Percentiles rank a stretch among this genome's conserved stretches.
Evolutionary conservation across 257 asterid species (phyloP).

Genomic region (Solanum virginianum): DNA sequence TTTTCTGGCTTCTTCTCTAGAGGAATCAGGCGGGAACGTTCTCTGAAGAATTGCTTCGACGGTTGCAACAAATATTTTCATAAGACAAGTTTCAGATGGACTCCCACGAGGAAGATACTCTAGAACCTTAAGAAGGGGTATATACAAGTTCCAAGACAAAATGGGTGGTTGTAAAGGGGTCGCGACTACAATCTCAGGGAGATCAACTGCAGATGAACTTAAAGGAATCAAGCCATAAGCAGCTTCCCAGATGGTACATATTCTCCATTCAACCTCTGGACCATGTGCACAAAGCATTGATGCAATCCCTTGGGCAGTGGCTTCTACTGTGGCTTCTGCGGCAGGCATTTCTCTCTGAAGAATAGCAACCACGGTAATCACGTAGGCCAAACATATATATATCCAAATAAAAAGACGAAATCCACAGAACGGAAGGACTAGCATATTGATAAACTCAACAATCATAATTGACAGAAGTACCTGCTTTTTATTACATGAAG

Average conservation of each 20-base stretch:
- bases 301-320: slow-evolving; percentile 99
- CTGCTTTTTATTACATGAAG: slow-evolving; percentile 63
- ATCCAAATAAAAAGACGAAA: neutral
- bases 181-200: slow-evolving; percentile 90
- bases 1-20: slow-evolving; percentile 75
- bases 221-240: slow-evolving; percentile 96
- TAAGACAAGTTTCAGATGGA: slow-evolving; percentile 93
- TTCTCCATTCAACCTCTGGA: slow-evolving; percentile 99
- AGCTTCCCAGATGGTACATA: slow-evolving; percentile 99
- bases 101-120: slow-evolving; percentile 99
- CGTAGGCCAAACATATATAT: neutral
- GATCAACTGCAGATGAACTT: slow-evolving; percentile 93
- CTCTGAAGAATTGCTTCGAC: slow-evolving; percentile 94
- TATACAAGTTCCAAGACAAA: slow-evolving; percentile 88
- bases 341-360: slow-evolving; percentile 70
- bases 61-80: slow-evolving; percentile 98
- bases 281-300: slow-evolving; percentile 99
- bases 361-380: neutral
- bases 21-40: slow-evolving; percentile 84
- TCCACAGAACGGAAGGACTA: neutral
- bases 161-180: slow-evolving; percentile 93
- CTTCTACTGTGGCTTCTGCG: slow-evolving; percentile 85
- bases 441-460: neutral
- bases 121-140: slow-evolving; percentile 91
- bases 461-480: slow-evolving; percentile 16